Percentiles rank a stretch among this genome's conserved stretches.
phyloP scores from a whole-genome alignment of 139 green algal genomes.

The Chlorella sorokiniana region DNA sequence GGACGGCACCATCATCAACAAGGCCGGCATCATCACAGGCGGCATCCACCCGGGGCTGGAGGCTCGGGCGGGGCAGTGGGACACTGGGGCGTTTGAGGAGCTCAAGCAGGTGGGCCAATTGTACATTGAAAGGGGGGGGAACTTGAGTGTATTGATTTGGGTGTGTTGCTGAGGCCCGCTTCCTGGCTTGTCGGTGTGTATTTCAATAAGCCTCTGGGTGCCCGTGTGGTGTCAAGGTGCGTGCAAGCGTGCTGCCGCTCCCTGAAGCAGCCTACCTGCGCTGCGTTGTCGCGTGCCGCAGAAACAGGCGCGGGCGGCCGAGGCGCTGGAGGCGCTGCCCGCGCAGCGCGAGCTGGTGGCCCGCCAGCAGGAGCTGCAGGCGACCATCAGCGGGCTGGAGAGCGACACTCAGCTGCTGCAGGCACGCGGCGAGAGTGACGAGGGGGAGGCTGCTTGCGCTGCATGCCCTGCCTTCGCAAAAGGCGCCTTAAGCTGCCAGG shows the following conservation, averaged over 20 bases:
- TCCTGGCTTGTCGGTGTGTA: too few species aligned
- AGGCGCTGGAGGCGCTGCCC: constrained; percentile 1
- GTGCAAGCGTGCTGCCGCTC: neutral
- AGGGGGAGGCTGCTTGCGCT: too few species aligned
- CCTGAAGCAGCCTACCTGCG: neutral
- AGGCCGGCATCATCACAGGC: constrained; percentile 84
- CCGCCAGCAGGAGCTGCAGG: constrained; percentile 21
- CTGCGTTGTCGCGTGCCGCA: neutral
- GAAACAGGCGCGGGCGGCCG: neutral
- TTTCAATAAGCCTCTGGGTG: too few species aligned
- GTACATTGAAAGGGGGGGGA: too few species aligned
- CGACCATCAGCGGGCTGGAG: constrained; percentile 41
- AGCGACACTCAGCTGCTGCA: constrained; percentile 39
- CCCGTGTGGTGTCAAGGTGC: too few species aligned
- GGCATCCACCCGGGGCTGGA: constrained; percentile 54
- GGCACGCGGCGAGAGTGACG: neutral
- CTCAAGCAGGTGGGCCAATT: constrained; percentile 53
- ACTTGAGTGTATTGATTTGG: neutral
- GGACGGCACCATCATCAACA: constrained; percentile 91
- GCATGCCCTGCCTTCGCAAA: too few species aligned
- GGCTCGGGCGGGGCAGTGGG: constrained; percentile 67
- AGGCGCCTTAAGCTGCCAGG: too few species aligned
- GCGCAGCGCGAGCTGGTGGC: constrained; percentile 17
- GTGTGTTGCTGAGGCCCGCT: neutral
- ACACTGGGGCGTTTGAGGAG: constrained; percentile 60